phyloP scores from a whole-genome alignment of 2,329 filamentous ascomycete species.

The Chaetomiaceae sp. region DNA sequence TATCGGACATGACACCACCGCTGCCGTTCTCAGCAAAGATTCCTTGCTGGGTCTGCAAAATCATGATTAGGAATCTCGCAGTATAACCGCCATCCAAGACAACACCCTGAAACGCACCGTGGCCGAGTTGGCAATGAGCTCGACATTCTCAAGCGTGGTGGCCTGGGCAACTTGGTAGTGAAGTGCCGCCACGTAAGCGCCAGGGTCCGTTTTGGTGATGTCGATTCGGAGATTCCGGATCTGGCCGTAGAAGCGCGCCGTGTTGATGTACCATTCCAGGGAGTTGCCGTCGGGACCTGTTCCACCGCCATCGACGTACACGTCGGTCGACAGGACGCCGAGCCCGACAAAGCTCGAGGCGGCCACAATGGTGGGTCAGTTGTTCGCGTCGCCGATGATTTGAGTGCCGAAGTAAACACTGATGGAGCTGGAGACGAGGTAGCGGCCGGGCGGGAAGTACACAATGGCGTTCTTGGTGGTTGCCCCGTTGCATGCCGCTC shows the following conservation, averaged over 20 bases:
- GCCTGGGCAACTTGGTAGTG: slow-evolving; percentile 5
- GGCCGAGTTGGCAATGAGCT: not conserved
- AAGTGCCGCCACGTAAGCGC: not conserved
- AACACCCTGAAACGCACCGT: too few relatives aligned
- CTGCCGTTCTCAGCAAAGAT: slow-evolving; percentile 5
- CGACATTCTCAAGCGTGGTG: not conserved
- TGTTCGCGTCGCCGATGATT: slow-evolving; percentile 75
- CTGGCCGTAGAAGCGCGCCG: slow-evolving; percentile 1
- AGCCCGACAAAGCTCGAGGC: not conserved
- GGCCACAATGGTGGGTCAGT: slow-evolving; percentile 45
- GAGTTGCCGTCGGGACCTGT: not conserved
- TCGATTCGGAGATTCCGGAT: not conserved
- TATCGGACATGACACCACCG: not conserved
- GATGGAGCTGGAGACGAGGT: slow-evolving; percentile 66
- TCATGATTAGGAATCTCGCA: too few relatives aligned
- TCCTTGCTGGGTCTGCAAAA: not conserved
- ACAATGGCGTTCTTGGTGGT: slow-evolving; percentile 83
- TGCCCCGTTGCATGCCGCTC: slow-evolving; percentile 54
- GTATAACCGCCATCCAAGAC: too few relatives aligned
- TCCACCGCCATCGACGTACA: slow-evolving; percentile 1
- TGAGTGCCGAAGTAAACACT: slow-evolving; percentile 86
- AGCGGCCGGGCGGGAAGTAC: slow-evolving; percentile 88
- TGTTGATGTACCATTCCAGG: slow-evolving; percentile 1
- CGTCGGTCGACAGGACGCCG: slow-evolving; percentile 2
- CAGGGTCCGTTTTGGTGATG: not conserved